These are phyloP conservation scores for Yarrowia sp. DNA, from an alignment of 805 yeast species.

Conservation along the genomic window DNA sequence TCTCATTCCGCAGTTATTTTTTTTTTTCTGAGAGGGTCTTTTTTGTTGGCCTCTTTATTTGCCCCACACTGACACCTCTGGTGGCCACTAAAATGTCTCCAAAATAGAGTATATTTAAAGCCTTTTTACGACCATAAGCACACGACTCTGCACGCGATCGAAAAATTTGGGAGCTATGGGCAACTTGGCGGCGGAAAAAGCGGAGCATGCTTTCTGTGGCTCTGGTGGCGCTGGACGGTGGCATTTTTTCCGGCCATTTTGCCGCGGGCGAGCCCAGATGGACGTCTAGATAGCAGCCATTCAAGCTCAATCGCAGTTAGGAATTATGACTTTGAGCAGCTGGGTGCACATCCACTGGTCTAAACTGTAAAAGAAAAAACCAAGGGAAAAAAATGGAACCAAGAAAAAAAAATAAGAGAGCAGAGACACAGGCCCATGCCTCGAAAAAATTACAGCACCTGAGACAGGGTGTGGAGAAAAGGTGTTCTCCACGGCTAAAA, in stretches of 20 bases:
- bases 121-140: slow-evolving; percentile 15
- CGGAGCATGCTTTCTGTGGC: neutral
- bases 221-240: too few species aligned
- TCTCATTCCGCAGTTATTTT: too few species aligned
- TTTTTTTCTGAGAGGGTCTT: too few species aligned
- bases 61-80: too few species aligned
- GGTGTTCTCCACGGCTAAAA: neutral
- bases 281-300: too few species aligned
- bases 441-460: too few species aligned
- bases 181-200: neutral
- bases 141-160: slow-evolving; percentile 27
- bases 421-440: too few species aligned
- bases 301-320: slow-evolving; percentile 15
- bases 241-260: neutral
- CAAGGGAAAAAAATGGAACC: neutral
- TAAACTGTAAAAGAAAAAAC: neutral
- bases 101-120: slow-evolving; percentile 17
- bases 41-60: neutral
- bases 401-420: neutral
- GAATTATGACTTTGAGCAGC: slow-evolving; percentile 10
- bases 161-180: slow-evolving; percentile 2
- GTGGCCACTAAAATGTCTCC: slow-evolving; percentile 19
- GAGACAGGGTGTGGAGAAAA: slow-evolving; percentile 16
- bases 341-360: slow-evolving; percentile 12
- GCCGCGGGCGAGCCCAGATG: too few species aligned